Base-by-base conservation (phyloP, 805 yeast species). In the Candida namnaoensis region DNA sequence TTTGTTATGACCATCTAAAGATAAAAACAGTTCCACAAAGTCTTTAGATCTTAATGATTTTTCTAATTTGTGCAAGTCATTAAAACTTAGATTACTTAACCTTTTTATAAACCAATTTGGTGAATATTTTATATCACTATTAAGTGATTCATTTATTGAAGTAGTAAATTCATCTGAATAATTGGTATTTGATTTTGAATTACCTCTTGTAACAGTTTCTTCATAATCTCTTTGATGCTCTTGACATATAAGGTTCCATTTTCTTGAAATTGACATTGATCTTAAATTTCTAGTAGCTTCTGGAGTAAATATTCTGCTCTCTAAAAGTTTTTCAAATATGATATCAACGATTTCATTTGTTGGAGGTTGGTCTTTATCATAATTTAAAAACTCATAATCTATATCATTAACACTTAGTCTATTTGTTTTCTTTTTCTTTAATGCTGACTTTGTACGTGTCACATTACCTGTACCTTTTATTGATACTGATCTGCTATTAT, bases 1-100 rank as follows among this genome's bases (percentile, higher is more conserved):
- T 4, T 68, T 63, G 3, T 70, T 61, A 40, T 72, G 74, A 3
- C 85, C 86, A 48, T 74, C 75, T 36, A 64, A 57, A 32, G 53
- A 60, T 4, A 76, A 57, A 42, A 80, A 80, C 13, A 59, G 60
- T 9, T 66, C 43, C 4, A 51, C 47, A 41, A 54, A 54, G 25
- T 54, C 57, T n/a, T 46, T 44, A 28, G 49, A 45, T 35, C 60
- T 35, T 5, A 56, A 42, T 2, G 46, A 36, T 32, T 51, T 43
- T 44, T 56, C 60, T 38, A 56, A 42, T 28, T 48, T 47, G 38
- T 53, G 54, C 9, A 56, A 36, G 5, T 56, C 57, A 15, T 42
- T 48, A 1, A 41, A 14, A 10, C 35, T 47, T 8, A 56, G 37
- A 13, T 35, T 26, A 14, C 42, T 46, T 32, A 53, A 38, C n/a